Evolutionary conservation across 108 stramenopile genomes (phyloP).

Genomic region (Stephanodiscus triporus): DNA sequence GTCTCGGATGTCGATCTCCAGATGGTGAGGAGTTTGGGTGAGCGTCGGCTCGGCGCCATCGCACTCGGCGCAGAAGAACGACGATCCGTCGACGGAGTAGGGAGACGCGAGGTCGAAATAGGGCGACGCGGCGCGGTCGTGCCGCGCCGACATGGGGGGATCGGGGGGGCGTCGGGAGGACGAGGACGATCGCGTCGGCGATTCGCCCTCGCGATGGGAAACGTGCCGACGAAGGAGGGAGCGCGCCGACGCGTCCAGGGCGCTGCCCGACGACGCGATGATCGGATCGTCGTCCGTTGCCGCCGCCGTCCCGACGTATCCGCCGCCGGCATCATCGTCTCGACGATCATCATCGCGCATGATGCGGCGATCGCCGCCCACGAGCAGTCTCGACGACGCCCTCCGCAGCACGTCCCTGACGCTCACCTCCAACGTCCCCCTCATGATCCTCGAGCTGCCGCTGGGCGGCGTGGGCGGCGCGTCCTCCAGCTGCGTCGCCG

Average conservation of each 20-base stretch:
- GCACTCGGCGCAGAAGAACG: constrained; percentile 7
- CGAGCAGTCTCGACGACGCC: constrained; percentile 44
- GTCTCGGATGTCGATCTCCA: constrained; percentile 86
- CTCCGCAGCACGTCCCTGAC: constrained; percentile 40
- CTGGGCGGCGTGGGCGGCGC: constrained; percentile 89
- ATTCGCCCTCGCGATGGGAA: neutral
- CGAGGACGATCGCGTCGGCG: neutral
- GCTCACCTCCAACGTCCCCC: constrained; percentile 42
- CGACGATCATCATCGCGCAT: no score
- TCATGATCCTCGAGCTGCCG: constrained; percentile 65
- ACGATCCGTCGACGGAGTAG: constrained; percentile 35
- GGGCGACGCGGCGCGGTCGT: constrained; percentile 11
- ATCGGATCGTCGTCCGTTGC: neutral
- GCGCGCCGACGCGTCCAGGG: constrained; percentile 24
- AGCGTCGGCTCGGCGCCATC: constrained; percentile 81
- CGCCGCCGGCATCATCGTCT: neutral
- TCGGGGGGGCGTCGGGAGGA: neutral
- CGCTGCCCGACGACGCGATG: neutral
- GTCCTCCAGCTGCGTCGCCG: constrained; percentile 80
- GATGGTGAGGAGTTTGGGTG: constrained; percentile 73
- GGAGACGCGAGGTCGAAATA: constrained; percentile 28
- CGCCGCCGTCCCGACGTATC: constrained; percentile 5
- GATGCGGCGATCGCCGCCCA: no score
- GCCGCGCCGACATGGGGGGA: neutral
- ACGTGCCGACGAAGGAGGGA: constrained; percentile 30